Evolutionary conservation across 257 asterid genomes (phyloP).

Genomic region (Solanum pimpinellifolium): DNA sequence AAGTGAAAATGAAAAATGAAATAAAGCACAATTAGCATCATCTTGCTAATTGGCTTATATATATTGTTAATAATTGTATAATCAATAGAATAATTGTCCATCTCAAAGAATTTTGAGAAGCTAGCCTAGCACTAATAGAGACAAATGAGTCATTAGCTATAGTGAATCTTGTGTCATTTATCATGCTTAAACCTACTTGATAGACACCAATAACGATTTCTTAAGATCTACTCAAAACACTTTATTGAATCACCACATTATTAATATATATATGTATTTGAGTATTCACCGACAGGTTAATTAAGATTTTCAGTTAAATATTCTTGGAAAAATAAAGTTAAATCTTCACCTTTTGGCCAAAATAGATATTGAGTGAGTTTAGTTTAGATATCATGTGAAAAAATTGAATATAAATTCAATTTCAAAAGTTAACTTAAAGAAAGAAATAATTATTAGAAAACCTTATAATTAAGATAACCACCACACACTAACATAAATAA

Average conservation of each 20-base stretch:
- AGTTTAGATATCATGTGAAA: not conserved
- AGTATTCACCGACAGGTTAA: not conserved
- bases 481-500: not conserved
- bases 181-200: slow-evolving; percentile 46
- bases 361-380: not conserved
- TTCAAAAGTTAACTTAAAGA: not conserved
- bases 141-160: not conserved
- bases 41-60: not conserved
- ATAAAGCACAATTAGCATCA: not conserved
- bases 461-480: not conserved
- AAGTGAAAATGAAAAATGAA: not conserved
- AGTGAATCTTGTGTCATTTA: slow-evolving; percentile 20
- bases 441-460: not conserved
- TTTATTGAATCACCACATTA: not conserved
- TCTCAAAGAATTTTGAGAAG: not conserved
- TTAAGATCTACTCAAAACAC: not conserved
- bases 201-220: slow-evolving; percentile 8
- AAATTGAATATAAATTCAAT: accelerated
- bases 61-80: not conserved
- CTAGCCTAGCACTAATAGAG: not conserved
- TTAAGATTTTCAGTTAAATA: too few species aligned
- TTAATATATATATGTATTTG: not conserved
- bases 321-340: not conserved
- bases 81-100: not conserved
- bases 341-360: not conserved